Conservation (phyloP, 306 rosid species). For the Lagenaria siceraria region DNA sequence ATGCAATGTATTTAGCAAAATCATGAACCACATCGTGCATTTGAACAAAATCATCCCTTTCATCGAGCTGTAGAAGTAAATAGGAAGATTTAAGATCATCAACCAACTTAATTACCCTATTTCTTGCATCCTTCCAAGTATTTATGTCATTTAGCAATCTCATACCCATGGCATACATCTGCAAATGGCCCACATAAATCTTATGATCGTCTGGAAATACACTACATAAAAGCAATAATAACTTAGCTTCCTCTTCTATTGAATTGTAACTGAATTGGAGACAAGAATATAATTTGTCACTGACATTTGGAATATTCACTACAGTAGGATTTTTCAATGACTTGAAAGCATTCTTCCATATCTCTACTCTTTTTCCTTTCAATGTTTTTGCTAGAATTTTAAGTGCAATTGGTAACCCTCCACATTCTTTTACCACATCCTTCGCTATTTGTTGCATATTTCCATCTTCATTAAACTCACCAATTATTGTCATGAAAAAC, state of each 20-base stretch:
- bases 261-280: conserved; percentile 14
- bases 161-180: too few relatives aligned
- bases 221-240: too few relatives aligned
- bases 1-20: not conserved
- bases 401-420: too few relatives aligned
- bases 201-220: too few relatives aligned
- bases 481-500: not conserved
- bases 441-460: too few relatives aligned
- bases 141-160: too few relatives aligned
- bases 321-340: not conserved
- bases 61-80: conserved; percentile 7
- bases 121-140: too few relatives aligned
- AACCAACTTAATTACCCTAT: too few relatives aligned
- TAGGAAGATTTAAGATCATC: too few relatives aligned
- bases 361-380: not conserved
- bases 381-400: not conserved
- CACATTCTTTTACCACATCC: not conserved
- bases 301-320: not conserved
- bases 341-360: not conserved
- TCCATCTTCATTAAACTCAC: not conserved
- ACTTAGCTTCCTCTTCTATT: not conserved
- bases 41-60: not conserved
- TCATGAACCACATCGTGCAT: conserved; percentile 22
- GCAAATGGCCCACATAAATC: too few relatives aligned
- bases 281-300: not conserved